These are phyloP conservation scores for Lachancea sp. DNA, from an alignment of 805 yeast genomes.

Conservation along the genomic window DNA sequence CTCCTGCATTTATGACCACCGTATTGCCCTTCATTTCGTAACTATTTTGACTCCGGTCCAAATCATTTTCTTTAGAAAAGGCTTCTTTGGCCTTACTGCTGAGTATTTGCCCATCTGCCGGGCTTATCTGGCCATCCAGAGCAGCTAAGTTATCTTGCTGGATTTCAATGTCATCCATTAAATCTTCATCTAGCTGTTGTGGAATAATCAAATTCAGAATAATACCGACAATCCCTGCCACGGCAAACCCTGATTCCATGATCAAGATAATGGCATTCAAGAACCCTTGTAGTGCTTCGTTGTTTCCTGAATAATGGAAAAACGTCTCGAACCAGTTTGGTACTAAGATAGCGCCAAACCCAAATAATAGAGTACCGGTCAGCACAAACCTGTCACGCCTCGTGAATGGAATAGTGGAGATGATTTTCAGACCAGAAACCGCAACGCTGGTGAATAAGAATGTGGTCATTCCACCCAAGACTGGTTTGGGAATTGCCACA, in stretches of 20 bases:
- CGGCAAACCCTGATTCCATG: constrained; percentile 68
- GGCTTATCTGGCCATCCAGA: constrained; percentile 17
- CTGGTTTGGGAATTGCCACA: constrained; percentile 71
- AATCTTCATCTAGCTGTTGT: constrained; percentile 45
- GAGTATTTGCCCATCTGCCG: constrained; percentile 7
- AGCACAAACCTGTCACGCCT: constrained; percentile 70
- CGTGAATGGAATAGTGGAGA: constrained; percentile 46
- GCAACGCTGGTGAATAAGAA: constrained; percentile 72
- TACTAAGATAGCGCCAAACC: constrained; percentile 60
- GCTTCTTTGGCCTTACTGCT: constrained; percentile 18
- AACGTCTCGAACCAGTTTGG: constrained; percentile 58
- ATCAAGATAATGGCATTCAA: constrained; percentile 61
- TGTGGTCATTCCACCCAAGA: constrained; percentile 84
- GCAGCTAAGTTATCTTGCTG: constrained; percentile 23
- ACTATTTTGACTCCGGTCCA: constrained; percentile 1
- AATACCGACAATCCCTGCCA: constrained; percentile 60
- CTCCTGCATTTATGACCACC: constrained; percentile 6
- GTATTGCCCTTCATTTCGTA: constrained; percentile 8
- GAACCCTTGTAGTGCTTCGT: constrained; percentile 52
- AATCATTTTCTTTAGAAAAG: constrained; percentile 1
- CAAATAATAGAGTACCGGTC: constrained; percentile 58
- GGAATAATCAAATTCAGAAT: constrained; percentile 58
- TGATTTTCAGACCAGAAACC: constrained; percentile 64
- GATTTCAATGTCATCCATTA: constrained; percentile 24
- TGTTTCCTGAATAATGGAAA: constrained; percentile 61